Percentiles rank a stretch among this genome's conserved stretches.
Evolutionary conservation across 148 eudicot species (phyloP).

Genomic region (Chenopodium quinoa): DNA sequence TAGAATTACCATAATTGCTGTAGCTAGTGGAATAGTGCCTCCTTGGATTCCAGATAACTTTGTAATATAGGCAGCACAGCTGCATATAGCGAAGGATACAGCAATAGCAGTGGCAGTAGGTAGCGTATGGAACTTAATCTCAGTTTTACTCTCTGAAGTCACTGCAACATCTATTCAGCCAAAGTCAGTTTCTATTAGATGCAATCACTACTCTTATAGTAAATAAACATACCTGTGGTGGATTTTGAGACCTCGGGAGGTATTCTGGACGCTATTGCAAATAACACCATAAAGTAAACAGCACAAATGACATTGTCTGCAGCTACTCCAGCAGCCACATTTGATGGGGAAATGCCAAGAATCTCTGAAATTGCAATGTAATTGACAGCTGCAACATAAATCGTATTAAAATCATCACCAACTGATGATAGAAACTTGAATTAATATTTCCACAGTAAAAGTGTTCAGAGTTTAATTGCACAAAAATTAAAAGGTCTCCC

Average conservation of each 20-base stretch:
- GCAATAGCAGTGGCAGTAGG: conserved; percentile 64
- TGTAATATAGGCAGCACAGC: conserved; percentile 39
- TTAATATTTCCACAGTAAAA: not conserved
- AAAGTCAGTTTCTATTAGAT: not conserved
- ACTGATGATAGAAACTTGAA: not conserved
- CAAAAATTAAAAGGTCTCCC: not conserved
- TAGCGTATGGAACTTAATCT: conserved; percentile 49
- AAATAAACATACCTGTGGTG: conserved; percentile 37
- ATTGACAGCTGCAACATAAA: conserved; percentile 64
- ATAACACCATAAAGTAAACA: conserved; percentile 62
- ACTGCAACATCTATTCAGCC: conserved; percentile 35
- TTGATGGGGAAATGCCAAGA: conserved; percentile 70
- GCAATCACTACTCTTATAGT: not conserved
- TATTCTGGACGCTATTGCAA: conserved; percentile 71
- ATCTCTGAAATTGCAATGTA: conserved; percentile 75
- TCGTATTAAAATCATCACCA: not conserved
- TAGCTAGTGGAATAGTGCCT: conserved; percentile 64
- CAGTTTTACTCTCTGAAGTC: conserved; percentile 31
- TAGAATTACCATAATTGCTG: conserved; percentile 66
- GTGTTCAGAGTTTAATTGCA: not conserved
- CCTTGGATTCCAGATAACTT: conserved; percentile 55
- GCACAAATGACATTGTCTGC: conserved; percentile 94
- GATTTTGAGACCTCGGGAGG: conserved; percentile 51
- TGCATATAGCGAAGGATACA: conserved; percentile 70
- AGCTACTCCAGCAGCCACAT: conserved; percentile 87